These are phyloP conservation scores for Termitomyces sp. DNA, from an alignment of 768 basidiomycete genomes.

Conservation along the genomic window DNA sequence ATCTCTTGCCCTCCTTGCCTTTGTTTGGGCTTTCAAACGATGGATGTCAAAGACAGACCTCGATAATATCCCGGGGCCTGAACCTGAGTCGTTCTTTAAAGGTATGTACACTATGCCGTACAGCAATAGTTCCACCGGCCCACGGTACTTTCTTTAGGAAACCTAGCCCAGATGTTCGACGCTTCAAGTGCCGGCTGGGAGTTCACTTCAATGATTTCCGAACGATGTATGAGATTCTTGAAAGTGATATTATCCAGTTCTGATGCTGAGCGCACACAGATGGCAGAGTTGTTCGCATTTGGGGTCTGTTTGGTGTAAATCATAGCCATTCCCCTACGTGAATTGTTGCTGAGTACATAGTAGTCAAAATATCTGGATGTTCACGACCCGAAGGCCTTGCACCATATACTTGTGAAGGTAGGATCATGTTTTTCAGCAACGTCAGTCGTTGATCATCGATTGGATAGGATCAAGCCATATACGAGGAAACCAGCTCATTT, in stretches of 20 bases:
- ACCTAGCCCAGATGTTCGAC: background rate
- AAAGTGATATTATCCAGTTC: background rate
- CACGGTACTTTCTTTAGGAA: background rate
- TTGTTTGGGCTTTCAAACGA: background rate
- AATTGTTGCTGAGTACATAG: background rate
- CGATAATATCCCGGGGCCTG: background rate
- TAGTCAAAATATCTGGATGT: background rate
- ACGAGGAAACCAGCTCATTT: conserved; percentile 1
- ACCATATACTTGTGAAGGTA: conserved; percentile 1
- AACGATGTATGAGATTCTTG: background rate
- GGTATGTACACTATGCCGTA: background rate
- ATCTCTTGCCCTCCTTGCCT: background rate
- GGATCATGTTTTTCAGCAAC: background rate
- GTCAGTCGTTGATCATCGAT: background rate
- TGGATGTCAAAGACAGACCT: background rate
- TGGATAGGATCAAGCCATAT: background rate
- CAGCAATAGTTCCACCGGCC: background rate
- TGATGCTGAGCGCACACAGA: background rate
- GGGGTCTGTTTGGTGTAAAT: background rate
- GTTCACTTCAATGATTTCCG: background rate
- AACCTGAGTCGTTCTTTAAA: background rate
- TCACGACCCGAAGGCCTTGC: background rate
- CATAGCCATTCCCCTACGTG: background rate
- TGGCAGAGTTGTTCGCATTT: background rate
- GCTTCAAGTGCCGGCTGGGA: background rate